Evolutionary conservation across 1,284 basidiomycete species (phyloP).

Genomic region (Mycena sp.): DNA sequence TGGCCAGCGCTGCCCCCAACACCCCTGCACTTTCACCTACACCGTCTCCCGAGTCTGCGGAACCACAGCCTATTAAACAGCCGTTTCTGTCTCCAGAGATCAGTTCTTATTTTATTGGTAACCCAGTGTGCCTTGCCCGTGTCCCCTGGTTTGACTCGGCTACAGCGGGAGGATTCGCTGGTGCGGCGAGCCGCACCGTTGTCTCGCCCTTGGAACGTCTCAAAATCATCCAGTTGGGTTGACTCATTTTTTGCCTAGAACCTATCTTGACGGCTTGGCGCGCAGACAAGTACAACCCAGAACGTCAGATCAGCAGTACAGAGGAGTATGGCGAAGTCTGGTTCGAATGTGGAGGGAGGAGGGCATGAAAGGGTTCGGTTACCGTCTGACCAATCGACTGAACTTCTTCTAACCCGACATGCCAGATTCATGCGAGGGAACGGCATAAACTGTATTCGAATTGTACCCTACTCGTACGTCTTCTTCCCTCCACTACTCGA

Average conservation of each 20-base stretch:
- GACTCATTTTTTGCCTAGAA: constrained; percentile 25
- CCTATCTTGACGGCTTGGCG: constrained; percentile 5
- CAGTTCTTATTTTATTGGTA: constrained; percentile 62
- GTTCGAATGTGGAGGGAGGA: constrained; percentile 93
- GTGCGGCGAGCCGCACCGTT: constrained; percentile 89
- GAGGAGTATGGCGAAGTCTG: constrained; percentile 84
- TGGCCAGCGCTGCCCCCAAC: constrained; percentile 31
- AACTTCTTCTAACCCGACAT: neutral
- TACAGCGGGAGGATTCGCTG: constrained; percentile 84
- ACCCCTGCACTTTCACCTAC: constrained; percentile 27
- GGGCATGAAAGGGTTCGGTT: constrained; percentile 82
- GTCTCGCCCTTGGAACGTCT: constrained; percentile 92
- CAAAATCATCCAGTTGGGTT: constrained; percentile 92
- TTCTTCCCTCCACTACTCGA: constrained; percentile 20
- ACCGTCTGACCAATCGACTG: neutral
- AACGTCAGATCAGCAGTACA: constrained; percentile 71
- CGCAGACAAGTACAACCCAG: constrained; percentile 83
- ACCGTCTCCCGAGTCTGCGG: constrained; percentile 22
- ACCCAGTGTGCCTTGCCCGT: neutral
- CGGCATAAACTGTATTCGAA: constrained; percentile 93
- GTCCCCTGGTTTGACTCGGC: neutral
- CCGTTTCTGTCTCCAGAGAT: constrained; percentile 67
- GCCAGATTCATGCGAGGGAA: constrained; percentile 80
- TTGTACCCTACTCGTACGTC: constrained; percentile 78
- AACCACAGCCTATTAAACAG: constrained; percentile 34